Evolutionary conservation across 495 filamentous ascomycete species (phyloP), one percentile per base, ranked within the genome.

Genomic region (Aspergillus homomorphus): DNA sequence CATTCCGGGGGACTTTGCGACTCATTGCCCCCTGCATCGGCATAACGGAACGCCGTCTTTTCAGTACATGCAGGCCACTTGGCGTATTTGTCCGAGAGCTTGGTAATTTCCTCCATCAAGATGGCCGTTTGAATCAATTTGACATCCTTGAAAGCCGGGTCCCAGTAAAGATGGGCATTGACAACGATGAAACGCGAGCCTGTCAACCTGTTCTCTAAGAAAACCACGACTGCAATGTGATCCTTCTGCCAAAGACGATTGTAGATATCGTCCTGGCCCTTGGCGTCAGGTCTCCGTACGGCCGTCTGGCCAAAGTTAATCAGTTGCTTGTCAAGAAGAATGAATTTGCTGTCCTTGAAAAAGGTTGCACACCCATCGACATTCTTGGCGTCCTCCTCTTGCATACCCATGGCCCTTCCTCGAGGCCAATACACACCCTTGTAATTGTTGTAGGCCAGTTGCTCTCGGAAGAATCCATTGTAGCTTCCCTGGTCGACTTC

Each of bases 171-270:
- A 74, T 98, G 94, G 3, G 90, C 88, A 64, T 98, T 98, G 24
- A 89, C 90, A 12, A 97, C 86, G 49, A 98, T 95, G 57, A 98
- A 77, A 16, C 95, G 86, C 1, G 89, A 84, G 2, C 94, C 94
- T 2, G 92, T 98, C 57, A 79, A 73, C 16, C 91, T 82, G 64
- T 96, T 96, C 71, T 98, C 95, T 51, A 98, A 81, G 73, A 98
- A 94, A 55, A 89, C 80, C 24, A 96, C 83, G 19, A 96, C 84
- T 14, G 89, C 93, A 64, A 98, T 96, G 66, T 98, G 90, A 75
- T 98, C 94, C 74, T 92, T 89, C 58, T 92, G 92, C 94, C 97
- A 98, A 18, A 98, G 85, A 14, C 94, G 87, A 69, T 98, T 98
- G 80, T 94, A 98, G 58, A 97, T 91, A 64, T 98, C 95, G 65